phyloP scores from a whole-genome alignment of 352 stramenopile species.

The Phytophthora europaea region DNA sequence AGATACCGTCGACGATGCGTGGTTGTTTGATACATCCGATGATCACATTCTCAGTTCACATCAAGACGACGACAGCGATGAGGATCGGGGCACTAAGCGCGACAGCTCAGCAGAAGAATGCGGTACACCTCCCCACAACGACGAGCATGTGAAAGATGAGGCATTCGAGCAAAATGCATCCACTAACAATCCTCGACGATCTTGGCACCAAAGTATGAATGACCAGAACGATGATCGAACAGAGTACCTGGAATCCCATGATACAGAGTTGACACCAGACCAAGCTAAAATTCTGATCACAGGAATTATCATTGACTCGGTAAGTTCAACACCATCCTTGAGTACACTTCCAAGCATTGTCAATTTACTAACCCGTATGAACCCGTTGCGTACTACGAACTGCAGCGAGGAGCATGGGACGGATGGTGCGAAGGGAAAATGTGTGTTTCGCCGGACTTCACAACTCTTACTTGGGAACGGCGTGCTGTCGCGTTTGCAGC shows the following conservation, averaged over 20 bases:
- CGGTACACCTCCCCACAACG: background rate
- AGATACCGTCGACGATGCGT: constrained; percentile 31
- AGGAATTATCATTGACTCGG: constrained; percentile 30
- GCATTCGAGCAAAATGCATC: constrained; percentile 8
- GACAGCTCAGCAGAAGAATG: constrained; percentile 25
- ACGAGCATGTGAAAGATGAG: constrained; percentile 9
- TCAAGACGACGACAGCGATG: constrained; percentile 18
- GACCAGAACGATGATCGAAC: background rate
- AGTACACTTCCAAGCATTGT: background rate
- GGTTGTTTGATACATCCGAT: constrained; percentile 40
- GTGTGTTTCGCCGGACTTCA: constrained; percentile 23
- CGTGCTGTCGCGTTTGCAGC: constrained; percentile 24
- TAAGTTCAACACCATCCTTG: constrained; percentile 4
- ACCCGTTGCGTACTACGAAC: background rate
- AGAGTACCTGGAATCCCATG: background rate
- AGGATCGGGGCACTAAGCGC: constrained; percentile 18
- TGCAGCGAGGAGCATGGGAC: constrained; percentile 37
- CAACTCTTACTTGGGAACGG: constrained; percentile 33
- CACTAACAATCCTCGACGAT: constrained; percentile 27
- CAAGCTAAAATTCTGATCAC: constrained; percentile 16
- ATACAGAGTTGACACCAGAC: constrained; percentile 3
- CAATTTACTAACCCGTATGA: background rate
- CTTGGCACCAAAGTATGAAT: constrained; percentile 7
- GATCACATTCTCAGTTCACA: constrained; percentile 7
- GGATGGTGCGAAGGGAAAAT: constrained; percentile 38